Evolutionary conservation across 495 filamentous ascomycete species (phyloP).

Genomic region (Daldinia caldariorum): DNA sequence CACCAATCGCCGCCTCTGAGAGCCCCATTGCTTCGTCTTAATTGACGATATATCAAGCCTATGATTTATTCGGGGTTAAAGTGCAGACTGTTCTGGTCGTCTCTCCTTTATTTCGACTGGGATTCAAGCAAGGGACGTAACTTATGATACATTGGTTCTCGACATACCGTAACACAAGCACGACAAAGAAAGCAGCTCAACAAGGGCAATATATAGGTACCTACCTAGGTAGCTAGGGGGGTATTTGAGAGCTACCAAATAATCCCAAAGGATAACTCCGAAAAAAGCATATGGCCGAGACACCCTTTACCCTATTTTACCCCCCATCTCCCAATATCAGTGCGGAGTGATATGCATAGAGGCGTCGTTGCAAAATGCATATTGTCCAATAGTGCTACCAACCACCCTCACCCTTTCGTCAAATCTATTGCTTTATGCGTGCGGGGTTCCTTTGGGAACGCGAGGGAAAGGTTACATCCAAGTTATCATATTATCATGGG

Average conservation of each 20-base stretch:
- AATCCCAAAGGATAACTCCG: neutral
- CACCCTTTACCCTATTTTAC: neutral
- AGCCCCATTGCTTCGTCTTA: constrained; percentile 23
- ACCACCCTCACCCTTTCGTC: neutral
- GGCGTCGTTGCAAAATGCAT: neutral
- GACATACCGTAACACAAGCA: neutral
- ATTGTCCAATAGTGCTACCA: neutral
- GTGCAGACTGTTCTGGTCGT: neutral
- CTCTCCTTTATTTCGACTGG: neutral
- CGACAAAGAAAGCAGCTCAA: neutral
- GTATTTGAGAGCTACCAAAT: neutral
- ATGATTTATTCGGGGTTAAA: neutral
- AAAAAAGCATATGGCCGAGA: neutral
- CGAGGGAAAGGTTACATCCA: neutral
- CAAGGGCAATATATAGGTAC: neutral
- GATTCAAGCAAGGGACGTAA: too few species aligned
- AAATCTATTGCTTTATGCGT: neutral
- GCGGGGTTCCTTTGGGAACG: neutral
- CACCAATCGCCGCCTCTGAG: constrained; percentile 22
- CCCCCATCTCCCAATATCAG: neutral
- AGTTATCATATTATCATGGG: neutral
- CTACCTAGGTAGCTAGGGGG: too few species aligned
- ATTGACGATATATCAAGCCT: neutral
- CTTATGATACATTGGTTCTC: neutral
- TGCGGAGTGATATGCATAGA: neutral